These are phyloP conservation scores for Aspergillus felis DNA, from an alignment of 2,329 filamentous ascomycete genomes.

Conservation along the genomic window DNA sequence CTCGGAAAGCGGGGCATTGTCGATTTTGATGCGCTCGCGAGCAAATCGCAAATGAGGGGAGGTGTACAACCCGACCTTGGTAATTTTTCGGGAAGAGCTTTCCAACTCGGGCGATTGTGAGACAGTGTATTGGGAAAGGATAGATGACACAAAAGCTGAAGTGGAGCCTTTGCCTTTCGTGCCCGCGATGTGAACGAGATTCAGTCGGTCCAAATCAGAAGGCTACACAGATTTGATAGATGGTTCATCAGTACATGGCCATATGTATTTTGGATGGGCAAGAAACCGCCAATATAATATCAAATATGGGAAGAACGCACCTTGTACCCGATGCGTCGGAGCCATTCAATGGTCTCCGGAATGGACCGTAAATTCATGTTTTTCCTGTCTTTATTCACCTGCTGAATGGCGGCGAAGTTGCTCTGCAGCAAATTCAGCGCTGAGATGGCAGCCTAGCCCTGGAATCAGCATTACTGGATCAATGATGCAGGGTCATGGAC, in stretches of 20 bases:
- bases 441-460: constrained; percentile 60
- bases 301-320: constrained; percentile 41
- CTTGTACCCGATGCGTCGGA: constrained; percentile 69
- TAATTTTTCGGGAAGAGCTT: constrained; percentile 30
- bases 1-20: constrained; percentile 66
- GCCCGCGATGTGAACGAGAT: constrained; percentile 77
- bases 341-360: constrained; percentile 78
- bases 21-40: constrained; percentile 77
- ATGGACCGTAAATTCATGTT: constrained; percentile 71
- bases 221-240: constrained; percentile 43
- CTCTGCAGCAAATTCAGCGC: constrained; percentile 74
- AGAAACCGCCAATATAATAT: neutral
- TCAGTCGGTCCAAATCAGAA: constrained; percentile 57
- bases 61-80: constrained; percentile 73
- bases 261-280: neutral
- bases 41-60: constrained; percentile 82
- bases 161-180: constrained; percentile 95
- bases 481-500: constrained; percentile 1
- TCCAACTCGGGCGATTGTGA: constrained; percentile 27
- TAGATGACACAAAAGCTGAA: constrained; percentile 75
- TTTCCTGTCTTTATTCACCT: constrained; percentile 69
- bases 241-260: constrained; percentile 2
- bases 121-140: constrained; percentile 62
- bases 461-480: neutral
- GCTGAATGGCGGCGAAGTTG: constrained; percentile 73